Evolutionary conservation across 163 green algal species (phyloP).

Genomic region (Scenedesmus sp.): DNA sequence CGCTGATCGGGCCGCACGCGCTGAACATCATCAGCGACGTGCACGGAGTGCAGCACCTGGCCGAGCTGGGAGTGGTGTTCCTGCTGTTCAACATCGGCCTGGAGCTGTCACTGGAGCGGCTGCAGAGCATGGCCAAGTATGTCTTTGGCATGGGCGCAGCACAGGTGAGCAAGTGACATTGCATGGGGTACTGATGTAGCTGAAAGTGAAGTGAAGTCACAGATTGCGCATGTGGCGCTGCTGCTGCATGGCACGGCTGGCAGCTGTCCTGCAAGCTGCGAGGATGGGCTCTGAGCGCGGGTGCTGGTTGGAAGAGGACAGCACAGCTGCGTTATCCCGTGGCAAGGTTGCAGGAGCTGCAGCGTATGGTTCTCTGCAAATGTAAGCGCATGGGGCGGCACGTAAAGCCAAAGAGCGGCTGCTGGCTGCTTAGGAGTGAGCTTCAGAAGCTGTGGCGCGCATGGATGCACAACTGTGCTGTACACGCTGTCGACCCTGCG

Average conservation of each 20-base stretch:
- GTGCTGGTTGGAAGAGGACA: too few relatives aligned
- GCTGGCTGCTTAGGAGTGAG: neutral
- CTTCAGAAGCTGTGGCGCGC: neutral
- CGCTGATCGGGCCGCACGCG: constrained; percentile 94
- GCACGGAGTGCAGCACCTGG: constrained; percentile 83
- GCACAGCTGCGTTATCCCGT: too few relatives aligned
- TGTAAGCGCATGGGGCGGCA: too few relatives aligned
- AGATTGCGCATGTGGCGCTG: neutral
- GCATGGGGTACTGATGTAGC: too few relatives aligned
- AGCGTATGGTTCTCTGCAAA: too few relatives aligned
- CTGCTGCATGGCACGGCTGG: neutral
- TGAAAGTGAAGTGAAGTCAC: too few relatives aligned
- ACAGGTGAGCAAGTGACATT: constrained; percentile 75
- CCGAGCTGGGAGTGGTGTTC: constrained; percentile 99
- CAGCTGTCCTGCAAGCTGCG: too few relatives aligned
- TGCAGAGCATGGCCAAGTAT: constrained; percentile 97
- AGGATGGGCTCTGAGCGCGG: too few relatives aligned
- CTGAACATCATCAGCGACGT: constrained; percentile 95
- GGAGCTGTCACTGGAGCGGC: constrained; percentile 96
- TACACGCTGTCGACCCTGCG: neutral
- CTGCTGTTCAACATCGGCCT: constrained; percentile 99
- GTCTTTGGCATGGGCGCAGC: constrained; percentile 97
- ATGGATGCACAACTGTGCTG: neutral
- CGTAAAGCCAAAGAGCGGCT: too few relatives aligned
- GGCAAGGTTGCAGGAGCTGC: too few relatives aligned